Conservation (phyloP, 2,329 filamentous ascomycete genomes). For the Chaetomiaceae sp. region DNA sequence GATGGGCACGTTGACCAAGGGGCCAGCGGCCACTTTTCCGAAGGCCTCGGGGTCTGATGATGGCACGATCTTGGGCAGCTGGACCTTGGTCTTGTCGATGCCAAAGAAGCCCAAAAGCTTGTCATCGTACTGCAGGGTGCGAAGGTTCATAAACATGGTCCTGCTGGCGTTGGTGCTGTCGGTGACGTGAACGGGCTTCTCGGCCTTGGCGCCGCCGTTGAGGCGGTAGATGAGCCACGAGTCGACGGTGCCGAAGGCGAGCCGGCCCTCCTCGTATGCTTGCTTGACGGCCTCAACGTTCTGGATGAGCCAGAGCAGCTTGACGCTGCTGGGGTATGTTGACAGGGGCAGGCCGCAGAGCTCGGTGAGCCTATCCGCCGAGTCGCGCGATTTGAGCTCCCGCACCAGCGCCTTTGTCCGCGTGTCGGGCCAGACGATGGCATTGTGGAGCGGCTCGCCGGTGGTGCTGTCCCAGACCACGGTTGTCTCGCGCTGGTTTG, state of each 20-base stretch:
- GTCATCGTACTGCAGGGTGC: constrained; percentile 75
- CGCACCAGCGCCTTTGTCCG: constrained; percentile 68
- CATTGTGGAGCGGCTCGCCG: constrained; percentile 76
- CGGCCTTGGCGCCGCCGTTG: constrained; percentile 64
- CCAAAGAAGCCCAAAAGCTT: constrained; percentile 73
- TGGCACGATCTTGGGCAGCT: constrained; percentile 76
- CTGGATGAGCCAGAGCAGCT: constrained; percentile 76
- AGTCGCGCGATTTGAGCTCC: constrained; percentile 64
- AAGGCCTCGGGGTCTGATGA: constrained; percentile 73
- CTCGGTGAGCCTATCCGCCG: constrained; percentile 63
- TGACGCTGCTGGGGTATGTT: constrained; percentile 83
- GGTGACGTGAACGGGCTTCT: constrained; percentile 65
- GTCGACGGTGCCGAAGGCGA: constrained; percentile 85
- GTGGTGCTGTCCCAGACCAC: constrained; percentile 79
- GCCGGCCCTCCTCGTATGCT: constrained; percentile 69
- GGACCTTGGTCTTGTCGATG: constrained; percentile 62
- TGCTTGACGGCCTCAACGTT: constrained; percentile 65
- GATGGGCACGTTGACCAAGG: constrained; percentile 66
- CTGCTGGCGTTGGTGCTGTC: constrained; percentile 84
- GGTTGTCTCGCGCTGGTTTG: constrained; percentile 86
- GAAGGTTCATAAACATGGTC: constrained; percentile 92
- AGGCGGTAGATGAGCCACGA: constrained; percentile 83
- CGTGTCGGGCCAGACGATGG: constrained; percentile 88
- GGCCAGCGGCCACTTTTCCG: constrained; percentile 60
- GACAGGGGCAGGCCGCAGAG: constrained; percentile 79